A percentile compares a stretch with the other conserved stretches of the same genome.
These are phyloP conservation scores for Colletotrichum truncatum DNA, from an alignment of 2,329 filamentous ascomycete species.

Conservation along the genomic window DNA sequence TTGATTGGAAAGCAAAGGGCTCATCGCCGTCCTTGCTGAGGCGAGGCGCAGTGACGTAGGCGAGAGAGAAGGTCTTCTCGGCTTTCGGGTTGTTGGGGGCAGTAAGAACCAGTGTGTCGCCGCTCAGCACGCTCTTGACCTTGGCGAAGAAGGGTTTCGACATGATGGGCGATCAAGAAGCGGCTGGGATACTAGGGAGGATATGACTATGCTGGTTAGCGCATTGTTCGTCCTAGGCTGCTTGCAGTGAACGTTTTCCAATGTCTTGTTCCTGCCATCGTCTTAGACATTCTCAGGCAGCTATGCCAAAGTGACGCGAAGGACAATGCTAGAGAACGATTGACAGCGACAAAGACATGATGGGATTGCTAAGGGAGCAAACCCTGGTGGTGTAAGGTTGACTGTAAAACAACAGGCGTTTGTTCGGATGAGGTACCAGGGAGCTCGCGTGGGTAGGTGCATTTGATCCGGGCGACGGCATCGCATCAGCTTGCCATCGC, in stretches of 20 bases:
- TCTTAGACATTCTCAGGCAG: neutral
- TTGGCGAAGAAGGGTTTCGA: conserved; percentile 70
- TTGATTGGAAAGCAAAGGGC: conserved; percentile 91
- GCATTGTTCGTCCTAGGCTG: neutral
- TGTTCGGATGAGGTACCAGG: neutral
- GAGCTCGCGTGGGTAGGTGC: conserved; percentile 22
- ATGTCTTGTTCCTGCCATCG: neutral
- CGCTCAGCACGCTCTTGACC: conserved; percentile 94
- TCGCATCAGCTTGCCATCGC: neutral
- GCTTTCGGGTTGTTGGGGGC: conserved; percentile 82
- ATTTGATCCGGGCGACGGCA: neutral
- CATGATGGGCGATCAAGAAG: conserved; percentile 46
- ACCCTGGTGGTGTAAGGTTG: neutral
- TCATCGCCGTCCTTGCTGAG: conserved; percentile 91
- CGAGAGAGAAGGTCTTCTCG: conserved; percentile 89
- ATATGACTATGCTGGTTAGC: conserved; percentile 9
- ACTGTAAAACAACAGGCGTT: neutral
- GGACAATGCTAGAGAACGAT: neutral
- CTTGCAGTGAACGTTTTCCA: neutral
- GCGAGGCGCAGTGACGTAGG: conserved; percentile 90
- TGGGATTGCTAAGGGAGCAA: no score
- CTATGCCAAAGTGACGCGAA: no score
- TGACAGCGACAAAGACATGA: neutral
- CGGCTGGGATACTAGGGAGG: conserved; percentile 3
- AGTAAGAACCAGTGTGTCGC: conserved; percentile 88